Evolutionary conservation across 805 yeast species (phyloP).

Genomic region (Pichia cephalocereana): DNA sequence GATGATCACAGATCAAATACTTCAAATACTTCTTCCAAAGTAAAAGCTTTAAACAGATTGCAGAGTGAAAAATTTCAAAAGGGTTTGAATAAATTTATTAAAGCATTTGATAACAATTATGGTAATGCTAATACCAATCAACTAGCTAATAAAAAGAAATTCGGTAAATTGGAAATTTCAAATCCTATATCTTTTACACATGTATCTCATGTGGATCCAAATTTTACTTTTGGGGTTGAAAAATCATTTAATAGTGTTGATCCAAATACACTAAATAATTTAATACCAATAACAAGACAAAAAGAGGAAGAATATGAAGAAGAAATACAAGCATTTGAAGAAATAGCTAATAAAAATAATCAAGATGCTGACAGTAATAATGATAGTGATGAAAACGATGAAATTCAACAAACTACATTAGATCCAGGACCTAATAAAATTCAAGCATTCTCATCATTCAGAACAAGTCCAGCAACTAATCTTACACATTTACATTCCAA

Average conservation of each 20-base stretch:
- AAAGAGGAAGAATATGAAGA: no score
- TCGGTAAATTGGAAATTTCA: slow-evolving; percentile 13
- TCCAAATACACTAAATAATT: background rate
- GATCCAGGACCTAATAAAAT: slow-evolving; percentile 10
- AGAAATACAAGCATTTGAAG: no score
- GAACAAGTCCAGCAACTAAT: slow-evolving; percentile 21
- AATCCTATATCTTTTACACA: slow-evolving; percentile 28
- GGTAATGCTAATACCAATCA: background rate
- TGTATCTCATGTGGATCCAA: slow-evolving; percentile 25
- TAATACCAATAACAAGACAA: slow-evolving; percentile 4
- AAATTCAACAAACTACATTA: slow-evolving; percentile 4
- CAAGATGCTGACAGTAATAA: no score
- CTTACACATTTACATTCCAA: background rate
- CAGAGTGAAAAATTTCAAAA: slow-evolving; percentile 5
- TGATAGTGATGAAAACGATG: background rate
- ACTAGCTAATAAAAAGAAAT: background rate
- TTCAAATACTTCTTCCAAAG: no score
- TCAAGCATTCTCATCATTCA: slow-evolving; percentile 24
- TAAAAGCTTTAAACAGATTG: background rate
- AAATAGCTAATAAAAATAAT: no score
- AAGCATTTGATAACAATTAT: slow-evolving; percentile 5
- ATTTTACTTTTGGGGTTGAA: slow-evolving; percentile 23
- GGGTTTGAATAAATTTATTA: slow-evolving; percentile 1
- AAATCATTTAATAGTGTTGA: slow-evolving; percentile 16
- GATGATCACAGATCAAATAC: slow-evolving; percentile 2